Base-by-base conservation (phyloP, 345 rosid species). In the Eucalyptus regnans region DNA sequence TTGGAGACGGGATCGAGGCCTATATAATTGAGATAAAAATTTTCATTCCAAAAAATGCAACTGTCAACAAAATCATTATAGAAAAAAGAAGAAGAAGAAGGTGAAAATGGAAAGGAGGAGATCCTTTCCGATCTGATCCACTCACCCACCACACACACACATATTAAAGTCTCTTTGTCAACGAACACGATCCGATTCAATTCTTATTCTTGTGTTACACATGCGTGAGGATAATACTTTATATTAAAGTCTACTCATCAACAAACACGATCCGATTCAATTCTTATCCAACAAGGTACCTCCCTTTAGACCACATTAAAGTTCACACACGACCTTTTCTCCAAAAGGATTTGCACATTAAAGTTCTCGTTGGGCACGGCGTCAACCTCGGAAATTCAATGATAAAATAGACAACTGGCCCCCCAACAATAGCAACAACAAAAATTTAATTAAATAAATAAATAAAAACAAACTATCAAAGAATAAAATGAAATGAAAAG, bases 61-160 rank as follows among this genome's bases (percentile, higher is more conserved):
- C 41, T 4, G 0, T n/a, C 10, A 8, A 64, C 9, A 64, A 64
- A 15, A 64, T 64, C 6, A 64, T 14, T 4, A 64, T 0, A n/a
- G 2, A 5, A 56, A 4, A 56, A 22, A 64, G 1, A 5, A 56
- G 2, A 56, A 22, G n/a, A n/a, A n/a, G n/a, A 7, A 16, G 0
- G 10, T 2, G 18, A 64, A 64, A 64, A 64, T 15, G 41, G 0
- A 7, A n/a, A 64, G 3, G 20, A n/a, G 17, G 76, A 64, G 20
- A n/a, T 64, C 13, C 25, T 33, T 31, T 5, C 11, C 41, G 20
- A 8, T 27, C 6, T 13, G 1, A 62, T 66, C 23, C 76, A 7
- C 33, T 43, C 46, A 33, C 25, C 81, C 44, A 10, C 44, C 81
- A 9, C 81, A 64, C 33, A 29, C 25, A 2, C 13, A 29, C 3